These are phyloP conservation scores for Dothideomycetes sp. DNA, from an alignment of 2,329 filamentous ascomycete species.

Conservation along the genomic window DNA sequence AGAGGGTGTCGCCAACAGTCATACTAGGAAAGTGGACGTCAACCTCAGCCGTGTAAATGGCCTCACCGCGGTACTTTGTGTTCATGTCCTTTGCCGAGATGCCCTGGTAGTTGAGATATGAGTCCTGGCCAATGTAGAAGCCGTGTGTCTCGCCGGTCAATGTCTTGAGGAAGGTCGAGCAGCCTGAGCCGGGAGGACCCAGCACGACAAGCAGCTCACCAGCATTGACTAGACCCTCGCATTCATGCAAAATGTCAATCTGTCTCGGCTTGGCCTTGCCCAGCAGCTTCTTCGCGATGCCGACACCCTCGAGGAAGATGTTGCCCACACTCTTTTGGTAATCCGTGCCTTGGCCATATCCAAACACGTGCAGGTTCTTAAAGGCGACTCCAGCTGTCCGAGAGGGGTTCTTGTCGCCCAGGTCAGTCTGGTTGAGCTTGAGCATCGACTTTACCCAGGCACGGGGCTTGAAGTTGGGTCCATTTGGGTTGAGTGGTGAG, in stretches of 20 bases:
- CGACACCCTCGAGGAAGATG: conserved; percentile 30
- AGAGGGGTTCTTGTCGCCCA: conserved; percentile 25
- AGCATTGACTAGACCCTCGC: conserved; percentile 57
- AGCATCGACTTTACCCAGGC: conserved; percentile 40
- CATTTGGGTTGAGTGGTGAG: conserved; percentile 34
- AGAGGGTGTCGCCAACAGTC: conserved; percentile 67
- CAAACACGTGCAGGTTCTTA: conserved; percentile 35
- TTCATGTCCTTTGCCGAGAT: conserved; percentile 65
- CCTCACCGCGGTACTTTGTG: conserved; percentile 67
- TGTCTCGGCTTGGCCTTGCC: conserved; percentile 17
- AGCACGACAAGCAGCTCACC: conserved; percentile 70
- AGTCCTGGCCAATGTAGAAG: conserved; percentile 57
- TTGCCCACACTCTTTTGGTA: conserved; percentile 42
- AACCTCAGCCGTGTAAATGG: conserved; percentile 77
- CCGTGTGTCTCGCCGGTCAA: conserved; percentile 76
- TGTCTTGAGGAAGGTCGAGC: conserved; percentile 76
- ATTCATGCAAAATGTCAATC: conserved; percentile 53
- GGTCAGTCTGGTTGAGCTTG: conserved; percentile 31
- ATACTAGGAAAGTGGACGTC: conserved; percentile 73
- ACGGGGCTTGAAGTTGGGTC: conserved; percentile 35
- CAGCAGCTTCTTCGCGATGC: conserved; percentile 23
- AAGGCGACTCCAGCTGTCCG: conserved; percentile 38
- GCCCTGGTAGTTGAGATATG: conserved; percentile 76
- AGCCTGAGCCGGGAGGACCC: conserved; percentile 58
- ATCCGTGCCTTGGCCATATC: conserved; percentile 37